phyloP scores from a whole-genome alignment of 176 grass and related monocot genomes.

The Avena sativa region DNA sequence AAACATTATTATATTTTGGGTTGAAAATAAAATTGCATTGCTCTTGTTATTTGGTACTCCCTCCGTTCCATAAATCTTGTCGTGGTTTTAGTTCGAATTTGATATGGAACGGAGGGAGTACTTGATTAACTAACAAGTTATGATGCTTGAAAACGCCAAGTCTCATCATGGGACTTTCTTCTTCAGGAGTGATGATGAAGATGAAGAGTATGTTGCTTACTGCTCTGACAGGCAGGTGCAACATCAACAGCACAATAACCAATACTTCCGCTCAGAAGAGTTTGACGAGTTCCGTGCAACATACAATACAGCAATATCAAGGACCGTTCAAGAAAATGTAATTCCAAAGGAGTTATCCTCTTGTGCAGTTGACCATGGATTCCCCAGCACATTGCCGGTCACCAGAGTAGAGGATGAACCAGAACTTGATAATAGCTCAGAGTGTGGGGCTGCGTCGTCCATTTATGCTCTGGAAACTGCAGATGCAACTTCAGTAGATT shows the following conservation, averaged over 20 bases:
- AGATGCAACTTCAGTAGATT: slow-evolving; percentile 69
- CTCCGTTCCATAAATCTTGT: too few relatives aligned
- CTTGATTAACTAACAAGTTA: slow-evolving; percentile 24
- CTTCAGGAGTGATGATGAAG: slow-evolving; percentile 85
- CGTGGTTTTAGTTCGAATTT: too few relatives aligned
- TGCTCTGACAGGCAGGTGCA: slow-evolving; percentile 59
- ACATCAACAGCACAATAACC: slow-evolving; percentile 53
- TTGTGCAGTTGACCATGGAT: slow-evolving; percentile 44
- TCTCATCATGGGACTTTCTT: slow-evolving; percentile 28
- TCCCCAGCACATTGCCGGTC: slow-evolving; percentile 31
- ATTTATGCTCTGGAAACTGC: slow-evolving; percentile 81
- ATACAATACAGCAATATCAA: slow-evolving; percentile 49
- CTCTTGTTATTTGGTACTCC: slow-evolving; percentile 7
- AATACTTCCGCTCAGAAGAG: slow-evolving; percentile 66
- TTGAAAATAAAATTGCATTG: slow-evolving; percentile 20
- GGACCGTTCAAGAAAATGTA: slow-evolving; percentile 52
- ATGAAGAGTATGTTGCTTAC: slow-evolving; percentile 66
- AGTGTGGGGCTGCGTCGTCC: slow-evolving; percentile 75
- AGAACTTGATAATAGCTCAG: slow-evolving; percentile 84
- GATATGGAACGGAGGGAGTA: not conserved
- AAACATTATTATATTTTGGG: not conserved
- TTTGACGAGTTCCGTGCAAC: slow-evolving; percentile 58
- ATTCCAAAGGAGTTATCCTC: slow-evolving; percentile 53
- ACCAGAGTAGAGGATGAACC: slow-evolving; percentile 77
- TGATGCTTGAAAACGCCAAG: not conserved